Base-by-base conservation (phyloP, 805 yeast genomes). In the Lipomyces starkeyi region DNA sequence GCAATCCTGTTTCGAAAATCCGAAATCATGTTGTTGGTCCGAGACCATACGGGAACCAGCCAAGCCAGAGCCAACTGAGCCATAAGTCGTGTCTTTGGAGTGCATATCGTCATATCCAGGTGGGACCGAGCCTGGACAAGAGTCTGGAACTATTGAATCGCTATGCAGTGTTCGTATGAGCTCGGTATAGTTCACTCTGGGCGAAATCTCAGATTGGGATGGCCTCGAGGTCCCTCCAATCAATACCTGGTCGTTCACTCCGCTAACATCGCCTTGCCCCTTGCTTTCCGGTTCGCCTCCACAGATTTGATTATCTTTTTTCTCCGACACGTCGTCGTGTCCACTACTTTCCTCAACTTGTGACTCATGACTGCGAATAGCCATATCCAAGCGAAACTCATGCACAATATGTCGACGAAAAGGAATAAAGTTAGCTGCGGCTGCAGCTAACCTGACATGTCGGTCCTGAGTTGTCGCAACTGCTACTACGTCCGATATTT, bases 401-500 rank as follows among this genome's bases (percentile, higher is more conserved):
- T 43, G 49, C 56, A 53, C 32, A 4, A 53, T 4, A 53, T 25
- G 34, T 17, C 56, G 56, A 25, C 56, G 56, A 14, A n/a, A 53
- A 11, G 56, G 56, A 9, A 25, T 3, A 14, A 53, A 53, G n/a
- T 22, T 53, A 25, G 56, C 56, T 14, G 56, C 56, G 5, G 56
- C 56, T 6, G 56, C 34, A 6, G 56, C 56, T 25, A 53, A 53
- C n/a, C 34, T 25, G 8, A 53, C 56, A 17, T 53, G 29, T 9
- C 56, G 17, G 34, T 53, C 56, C 34, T 53, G 56, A 13, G 56
- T 53, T 53, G 56, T 53, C 56, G 56, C n/a, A 25, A 53, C 56
- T 6, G 56, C 56, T 43, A n/a, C 13, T 3, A 43, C 22, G 20
- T 43, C 49, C 49, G 22, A n/a, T 2, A 43, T 22, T 43, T n/a